phyloP scores from a whole-genome alignment of 208 protist species.

The Crithidia thermophila region DNA sequence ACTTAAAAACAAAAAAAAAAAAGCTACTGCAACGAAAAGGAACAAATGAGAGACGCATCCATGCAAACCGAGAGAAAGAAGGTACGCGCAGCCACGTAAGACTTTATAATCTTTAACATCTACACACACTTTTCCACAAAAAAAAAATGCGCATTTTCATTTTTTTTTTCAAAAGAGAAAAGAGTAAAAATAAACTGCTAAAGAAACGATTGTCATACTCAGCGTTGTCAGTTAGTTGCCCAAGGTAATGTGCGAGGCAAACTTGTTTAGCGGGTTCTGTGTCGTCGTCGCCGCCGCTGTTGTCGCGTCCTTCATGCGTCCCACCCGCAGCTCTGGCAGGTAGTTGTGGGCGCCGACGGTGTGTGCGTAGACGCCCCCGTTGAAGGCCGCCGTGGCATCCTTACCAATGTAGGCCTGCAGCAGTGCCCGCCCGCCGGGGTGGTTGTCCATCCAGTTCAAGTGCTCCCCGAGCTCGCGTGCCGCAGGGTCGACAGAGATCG shows the following conservation, averaged over 20 bases:
- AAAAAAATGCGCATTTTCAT: too few relatives aligned
- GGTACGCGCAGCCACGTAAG: too few relatives aligned
- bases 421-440: constrained; percentile 75
- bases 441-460: constrained; percentile 57
- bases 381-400: constrained; percentile 78
- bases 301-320: constrained; percentile 28
- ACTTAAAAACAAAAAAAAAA: too few relatives aligned
- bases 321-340: constrained; percentile 66
- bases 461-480: constrained; percentile 55
- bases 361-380: constrained; percentile 72
- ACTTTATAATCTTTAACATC: too few relatives aligned
- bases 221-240: not conserved
- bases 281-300: not conserved
- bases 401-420: constrained; percentile 72
- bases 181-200: not conserved
- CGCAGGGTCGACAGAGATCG: constrained; percentile 47
- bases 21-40: too few relatives aligned
- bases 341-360: constrained; percentile 60
- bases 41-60: too few relatives aligned
- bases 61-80: too few relatives aligned
- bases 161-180: constrained; percentile 6
- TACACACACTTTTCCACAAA: too few relatives aligned
- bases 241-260: not conserved
- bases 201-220: not conserved
- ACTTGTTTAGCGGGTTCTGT: not conserved